Conservation (phyloP, 768 basidiomycete species). For the Collybiopsis luxurians region DNA sequence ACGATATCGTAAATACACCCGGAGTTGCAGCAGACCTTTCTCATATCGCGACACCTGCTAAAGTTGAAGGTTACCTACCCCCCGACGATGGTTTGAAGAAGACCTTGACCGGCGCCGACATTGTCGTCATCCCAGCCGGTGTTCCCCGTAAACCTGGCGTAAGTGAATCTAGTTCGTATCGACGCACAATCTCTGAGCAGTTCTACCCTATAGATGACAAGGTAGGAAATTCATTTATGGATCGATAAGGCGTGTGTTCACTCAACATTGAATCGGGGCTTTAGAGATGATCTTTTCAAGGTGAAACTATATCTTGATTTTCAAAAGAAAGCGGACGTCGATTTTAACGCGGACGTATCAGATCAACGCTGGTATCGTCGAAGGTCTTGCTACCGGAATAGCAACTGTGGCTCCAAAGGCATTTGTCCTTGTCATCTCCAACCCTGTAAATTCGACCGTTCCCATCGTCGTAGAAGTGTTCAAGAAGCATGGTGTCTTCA, state of each 20-base stretch:
- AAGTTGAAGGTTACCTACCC: conserved; percentile 78
- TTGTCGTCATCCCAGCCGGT: conserved; percentile 96
- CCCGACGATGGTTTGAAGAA: conserved; percentile 81
- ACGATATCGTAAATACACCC: conserved; percentile 97
- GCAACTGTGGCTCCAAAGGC: conserved; percentile 85
- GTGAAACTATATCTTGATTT: conserved; percentile 37
- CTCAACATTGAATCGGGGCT: conserved; percentile 3
- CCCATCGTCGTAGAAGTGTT: conserved; percentile 95
- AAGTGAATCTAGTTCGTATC: conserved; percentile 29
- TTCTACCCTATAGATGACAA: conserved; percentile 42
- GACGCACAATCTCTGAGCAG: conserved; percentile 7
- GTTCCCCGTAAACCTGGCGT: conserved; percentile 95
- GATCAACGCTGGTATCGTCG: conserved; percentile 98
- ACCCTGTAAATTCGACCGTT: conserved; percentile 99
- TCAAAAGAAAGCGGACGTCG: neutral
- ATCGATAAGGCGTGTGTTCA: neutral
- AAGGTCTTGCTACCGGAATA: conserved; percentile 88
- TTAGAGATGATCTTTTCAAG: conserved; percentile 94
- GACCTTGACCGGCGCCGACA: conserved; percentile 77
- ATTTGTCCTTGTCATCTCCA: conserved; percentile 94
- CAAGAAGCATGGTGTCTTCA: conserved; percentile 88
- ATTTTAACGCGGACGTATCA: conserved; percentile 25
- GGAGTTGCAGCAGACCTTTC: conserved; percentile 95
- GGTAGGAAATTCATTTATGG: conserved; percentile 30
- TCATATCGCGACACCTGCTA: conserved; percentile 88